phyloP scores from a whole-genome alignment of 257 asterid genomes.

The Solanum paucissectum region DNA sequence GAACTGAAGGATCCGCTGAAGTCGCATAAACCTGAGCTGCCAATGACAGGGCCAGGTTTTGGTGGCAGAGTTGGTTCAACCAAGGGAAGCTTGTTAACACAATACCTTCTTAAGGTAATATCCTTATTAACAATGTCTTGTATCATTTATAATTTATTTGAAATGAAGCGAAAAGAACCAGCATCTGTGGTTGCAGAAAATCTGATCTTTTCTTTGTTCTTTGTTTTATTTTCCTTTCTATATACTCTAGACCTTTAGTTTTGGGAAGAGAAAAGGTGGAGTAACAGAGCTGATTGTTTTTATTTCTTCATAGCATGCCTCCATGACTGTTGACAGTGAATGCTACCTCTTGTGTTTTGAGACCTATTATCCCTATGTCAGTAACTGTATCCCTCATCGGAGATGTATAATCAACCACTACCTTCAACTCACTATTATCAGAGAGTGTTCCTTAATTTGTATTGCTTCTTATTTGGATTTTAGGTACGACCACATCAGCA shows the following conservation, averaged over 20 bases:
- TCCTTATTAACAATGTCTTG: background rate
- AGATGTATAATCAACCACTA: background rate
- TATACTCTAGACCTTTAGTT: background rate
- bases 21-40: slow-evolving; percentile 95
- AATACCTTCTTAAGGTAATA: slow-evolving; percentile 85
- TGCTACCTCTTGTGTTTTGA: background rate
- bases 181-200: background rate
- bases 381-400: background rate
- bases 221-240: background rate
- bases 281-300: background rate
- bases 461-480: background rate
- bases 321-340: background rate
- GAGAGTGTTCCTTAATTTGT: background rate
- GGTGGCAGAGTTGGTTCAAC: slow-evolving; percentile 95
- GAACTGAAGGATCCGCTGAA: slow-evolving; percentile 80
- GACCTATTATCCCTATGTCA: background rate
- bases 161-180: background rate
- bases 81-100: slow-evolving; percentile 88
- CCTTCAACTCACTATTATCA: background rate
- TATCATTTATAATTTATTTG: background rate
- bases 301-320: background rate
- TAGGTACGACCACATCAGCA: background rate
- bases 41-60: slow-evolving; percentile 89
- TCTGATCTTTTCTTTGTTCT: background rate
- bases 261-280: background rate